Conservation (phyloP, 1,284 basidiomycete species). For the Lignosus rhinocerotis region DNA sequence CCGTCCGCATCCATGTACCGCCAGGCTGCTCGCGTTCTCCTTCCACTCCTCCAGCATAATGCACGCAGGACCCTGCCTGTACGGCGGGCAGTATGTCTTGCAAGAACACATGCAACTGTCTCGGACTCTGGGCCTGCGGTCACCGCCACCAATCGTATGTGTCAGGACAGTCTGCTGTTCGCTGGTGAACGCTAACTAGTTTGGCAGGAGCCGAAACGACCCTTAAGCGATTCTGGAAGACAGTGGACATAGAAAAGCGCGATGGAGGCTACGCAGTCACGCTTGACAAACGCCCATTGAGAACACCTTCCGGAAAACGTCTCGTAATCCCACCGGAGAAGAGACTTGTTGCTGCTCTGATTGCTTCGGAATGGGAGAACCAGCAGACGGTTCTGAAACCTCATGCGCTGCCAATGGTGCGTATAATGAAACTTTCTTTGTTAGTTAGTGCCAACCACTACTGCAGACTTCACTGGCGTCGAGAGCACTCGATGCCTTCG, state of each 20-base stretch:
- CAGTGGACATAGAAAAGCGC: slow-evolving; percentile 69
- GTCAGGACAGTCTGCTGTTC: not conserved
- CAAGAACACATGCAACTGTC: slow-evolving; percentile 22
- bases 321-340: slow-evolving; percentile 76
- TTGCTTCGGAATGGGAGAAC: slow-evolving; percentile 96
- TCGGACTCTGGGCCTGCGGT: slow-evolving; percentile 26
- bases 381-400: slow-evolving; percentile 87
- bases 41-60: slow-evolving; percentile 10
- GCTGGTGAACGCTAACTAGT: slow-evolving; percentile 3
- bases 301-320: slow-evolving; percentile 82
- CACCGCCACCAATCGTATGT: slow-evolving; percentile 36
- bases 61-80: slow-evolving; percentile 8
- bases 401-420: slow-evolving; percentile 88
- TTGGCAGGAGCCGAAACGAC: slow-evolving; percentile 81
- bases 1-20: slow-evolving; percentile 16
- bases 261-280: slow-evolving; percentile 67
- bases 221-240: slow-evolving; percentile 90
- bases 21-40: slow-evolving; percentile 16
- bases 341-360: slow-evolving; percentile 75
- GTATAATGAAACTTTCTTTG: slow-evolving; percentile 25
- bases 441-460: not conserved
- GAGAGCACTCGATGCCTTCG: slow-evolving; percentile 84
- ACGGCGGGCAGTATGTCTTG: not conserved
- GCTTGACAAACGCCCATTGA: slow-evolving; percentile 84
- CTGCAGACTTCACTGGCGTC: slow-evolving; percentile 87